phyloP scores from a whole-genome alignment of 768 basidiomycete genomes.

The Antrodiella citrinella region DNA sequence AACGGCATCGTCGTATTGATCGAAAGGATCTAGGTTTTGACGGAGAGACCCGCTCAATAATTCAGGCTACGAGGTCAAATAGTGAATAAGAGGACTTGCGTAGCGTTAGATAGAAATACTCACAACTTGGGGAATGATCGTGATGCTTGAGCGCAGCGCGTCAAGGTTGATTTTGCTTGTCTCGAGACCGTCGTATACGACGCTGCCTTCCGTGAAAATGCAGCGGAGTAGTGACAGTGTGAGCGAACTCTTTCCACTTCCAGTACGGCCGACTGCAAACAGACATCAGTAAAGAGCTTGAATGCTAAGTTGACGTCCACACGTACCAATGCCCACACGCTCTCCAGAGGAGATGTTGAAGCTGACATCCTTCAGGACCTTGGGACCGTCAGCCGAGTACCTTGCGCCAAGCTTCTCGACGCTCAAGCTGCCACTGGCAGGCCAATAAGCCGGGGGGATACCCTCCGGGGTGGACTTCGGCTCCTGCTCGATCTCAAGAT shows the following conservation, averaged over 20 bases:
- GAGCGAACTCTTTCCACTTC: conserved; percentile 46
- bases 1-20: conserved; percentile 41
- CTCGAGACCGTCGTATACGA: conserved; percentile 44
- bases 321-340: conserved; percentile 41
- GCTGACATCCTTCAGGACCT: conserved; percentile 44
- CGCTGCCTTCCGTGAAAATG: conserved; percentile 44
- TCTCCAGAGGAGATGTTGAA: conserved; percentile 49
- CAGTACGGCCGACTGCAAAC: conserved; percentile 42
- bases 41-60: conserved; percentile 49
- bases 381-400: conserved; percentile 42
- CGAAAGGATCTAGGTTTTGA: conserved; percentile 52
- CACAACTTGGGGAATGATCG: conserved; percentile 53
- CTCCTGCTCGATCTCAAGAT: conserved; percentile 50
- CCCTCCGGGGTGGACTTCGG: conserved; percentile 27
- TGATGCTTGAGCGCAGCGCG: conserved; percentile 42
- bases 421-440: conserved; percentile 41
- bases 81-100: conserved; percentile 14
- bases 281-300: background rate
- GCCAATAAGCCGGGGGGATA: conserved; percentile 56
- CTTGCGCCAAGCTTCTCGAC: conserved; percentile 45
- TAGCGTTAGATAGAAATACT: no score
- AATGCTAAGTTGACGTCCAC: background rate
- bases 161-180: conserved; percentile 44
- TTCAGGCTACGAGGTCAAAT: conserved; percentile 35
- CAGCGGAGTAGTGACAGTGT: conserved; percentile 47